phyloP scores from a whole-genome alignment of 2,329 filamentous ascomycete species.

The Zalaria obscura region DNA sequence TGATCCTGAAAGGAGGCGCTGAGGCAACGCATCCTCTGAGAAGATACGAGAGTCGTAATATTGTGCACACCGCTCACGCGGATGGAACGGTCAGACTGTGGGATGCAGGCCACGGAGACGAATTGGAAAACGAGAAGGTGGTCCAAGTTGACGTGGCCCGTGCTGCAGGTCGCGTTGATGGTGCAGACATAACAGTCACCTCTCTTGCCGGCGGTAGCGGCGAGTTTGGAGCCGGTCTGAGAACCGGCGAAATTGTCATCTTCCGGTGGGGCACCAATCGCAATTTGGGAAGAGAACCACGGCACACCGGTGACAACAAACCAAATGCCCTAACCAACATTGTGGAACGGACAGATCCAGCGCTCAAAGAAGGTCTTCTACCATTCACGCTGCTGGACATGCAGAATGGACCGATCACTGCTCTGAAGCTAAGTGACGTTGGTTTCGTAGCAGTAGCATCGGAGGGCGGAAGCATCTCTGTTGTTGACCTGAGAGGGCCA shows the following conservation, averaged over 20 bases:
- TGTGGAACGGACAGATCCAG: constrained; percentile 53
- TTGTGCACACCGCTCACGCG: constrained; percentile 75
- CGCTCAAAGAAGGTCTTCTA: constrained; percentile 64
- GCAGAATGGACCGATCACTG: constrained; percentile 67
- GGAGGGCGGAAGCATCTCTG: constrained; percentile 62
- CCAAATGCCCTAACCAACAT: constrained; percentile 54
- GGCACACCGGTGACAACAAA: constrained; percentile 32
- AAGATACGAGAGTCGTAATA: constrained; percentile 67
- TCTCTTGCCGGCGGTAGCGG: constrained; percentile 68
- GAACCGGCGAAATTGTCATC: constrained; percentile 69
- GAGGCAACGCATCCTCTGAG: constrained; percentile 56
- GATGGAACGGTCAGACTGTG: constrained; percentile 86
- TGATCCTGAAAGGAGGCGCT: constrained; percentile 64
- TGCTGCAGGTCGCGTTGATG: constrained; percentile 64
- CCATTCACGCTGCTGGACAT: constrained; percentile 73
- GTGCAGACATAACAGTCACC: constrained; percentile 64
- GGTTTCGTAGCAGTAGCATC: constrained; percentile 85
- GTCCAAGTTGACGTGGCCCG: constrained; percentile 79
- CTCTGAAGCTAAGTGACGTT: constrained; percentile 73
- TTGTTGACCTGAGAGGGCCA: constrained; percentile 82
- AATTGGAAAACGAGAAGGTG: constrained; percentile 72
- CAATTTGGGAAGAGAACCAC: constrained; percentile 49
- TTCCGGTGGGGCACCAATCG: constrained; percentile 82
- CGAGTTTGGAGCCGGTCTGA: constrained; percentile 72
- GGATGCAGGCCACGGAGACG: constrained; percentile 84